These are phyloP conservation scores for Apiospora sp. DNA, from an alignment of 2,329 filamentous ascomycete genomes.

Conservation along the genomic window DNA sequence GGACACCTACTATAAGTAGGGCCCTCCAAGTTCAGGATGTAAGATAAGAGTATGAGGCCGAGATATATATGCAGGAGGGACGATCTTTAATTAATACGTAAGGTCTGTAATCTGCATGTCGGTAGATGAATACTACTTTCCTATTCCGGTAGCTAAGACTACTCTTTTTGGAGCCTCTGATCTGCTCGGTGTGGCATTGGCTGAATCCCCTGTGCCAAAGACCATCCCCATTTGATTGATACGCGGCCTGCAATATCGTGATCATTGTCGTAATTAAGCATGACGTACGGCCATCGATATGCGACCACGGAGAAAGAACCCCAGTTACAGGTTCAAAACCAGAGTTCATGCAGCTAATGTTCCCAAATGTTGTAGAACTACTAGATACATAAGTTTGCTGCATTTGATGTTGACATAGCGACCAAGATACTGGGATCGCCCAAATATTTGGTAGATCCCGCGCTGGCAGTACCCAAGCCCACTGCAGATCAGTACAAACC, in stretches of 20 bases:
- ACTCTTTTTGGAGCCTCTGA: neutral
- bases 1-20: neutral
- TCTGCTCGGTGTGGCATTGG: neutral
- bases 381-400: neutral
- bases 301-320: too few species aligned
- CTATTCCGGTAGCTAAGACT: neutral
- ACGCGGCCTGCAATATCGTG: neutral
- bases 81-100: neutral
- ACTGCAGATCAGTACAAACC: too few species aligned
- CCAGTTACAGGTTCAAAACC: too few species aligned
- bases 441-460: too few species aligned
- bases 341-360: neutral
- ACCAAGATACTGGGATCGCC: too few species aligned
- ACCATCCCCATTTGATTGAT: neutral
- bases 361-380: too few species aligned
- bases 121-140: conserved; percentile 16
- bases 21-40: neutral
- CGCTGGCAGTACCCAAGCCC: too few species aligned
- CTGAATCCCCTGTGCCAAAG: too few species aligned
- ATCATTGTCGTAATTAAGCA: neutral
- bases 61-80: neutral
- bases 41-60: neutral
- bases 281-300: neutral
- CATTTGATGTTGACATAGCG: too few species aligned
- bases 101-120: conserved; percentile 4